Evolutionary conservation across 345 rosid species (phyloP), one percentile per base, ranked within the genome.

Genomic region (Populus nigra): DNA sequence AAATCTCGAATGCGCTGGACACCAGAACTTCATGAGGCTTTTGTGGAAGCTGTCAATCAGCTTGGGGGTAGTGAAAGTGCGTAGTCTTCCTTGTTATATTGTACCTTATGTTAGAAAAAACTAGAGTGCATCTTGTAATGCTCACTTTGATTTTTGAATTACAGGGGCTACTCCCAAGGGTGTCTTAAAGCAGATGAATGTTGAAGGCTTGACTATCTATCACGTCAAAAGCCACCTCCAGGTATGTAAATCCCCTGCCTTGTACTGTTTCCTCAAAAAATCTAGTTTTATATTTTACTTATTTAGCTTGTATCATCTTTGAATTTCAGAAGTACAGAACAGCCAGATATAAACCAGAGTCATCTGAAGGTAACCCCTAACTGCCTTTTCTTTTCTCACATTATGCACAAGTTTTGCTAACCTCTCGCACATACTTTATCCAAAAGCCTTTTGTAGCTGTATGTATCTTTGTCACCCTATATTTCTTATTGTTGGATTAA

Each of bases 171-270:
- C 99, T 7, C 98, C 98, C 33, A 95, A 95, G 82, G 96, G 97
- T 73, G 90, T 95, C 72, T 75, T 95, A 75, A 95, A 88, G 87
- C 90, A 86, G 70, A 93, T 95, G 90, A 90, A 93, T 73, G 90
- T 84, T 62, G 90, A 88, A 50, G 88, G 91, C 70, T 78, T 95
- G 83, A 95, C 99, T 65, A 93, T 95, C 83, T 95, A 95, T 84
- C 97, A 95, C 82, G 97, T 95, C 78, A 95, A 95, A 90, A 95
- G 99, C 85, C 99, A 95, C 86, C 85, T 95, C 82, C 99, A 95
- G 92, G 98, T 91, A 72, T 69, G 20, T 69, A 15, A 53, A 65
- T 45, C n/a, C 41, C 71, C 67, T 20, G 17, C 29, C 63, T 25
- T 76, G 39, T 69, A 57, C 4, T 73, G 8, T 81, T 78, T 66